Evolutionary conservation across 805 yeast genomes (phyloP).

Genomic region (Starmerella stigmatis): DNA sequence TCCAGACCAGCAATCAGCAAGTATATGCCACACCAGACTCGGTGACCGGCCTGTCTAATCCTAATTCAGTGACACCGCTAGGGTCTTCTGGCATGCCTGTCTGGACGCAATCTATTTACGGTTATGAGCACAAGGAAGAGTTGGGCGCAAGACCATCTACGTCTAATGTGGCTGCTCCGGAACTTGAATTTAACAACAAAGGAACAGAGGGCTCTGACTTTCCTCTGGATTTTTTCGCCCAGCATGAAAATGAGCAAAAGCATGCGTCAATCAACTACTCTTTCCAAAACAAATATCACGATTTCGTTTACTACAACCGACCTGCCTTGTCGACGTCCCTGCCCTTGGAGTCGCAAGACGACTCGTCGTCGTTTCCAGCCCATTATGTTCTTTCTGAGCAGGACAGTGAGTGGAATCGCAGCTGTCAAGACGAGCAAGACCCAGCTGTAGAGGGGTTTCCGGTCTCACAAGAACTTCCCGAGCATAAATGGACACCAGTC

Average conservation of each 20-base stretch:
- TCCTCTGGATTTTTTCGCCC: conserved; percentile 16
- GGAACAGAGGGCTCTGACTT: conserved; percentile 12
- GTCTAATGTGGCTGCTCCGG: no score
- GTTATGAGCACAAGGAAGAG: no score
- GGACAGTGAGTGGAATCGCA: no score
- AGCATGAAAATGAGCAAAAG: conserved; percentile 6
- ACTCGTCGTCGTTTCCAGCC: no score
- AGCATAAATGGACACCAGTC: no score
- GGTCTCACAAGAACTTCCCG: no score
- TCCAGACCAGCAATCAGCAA: background rate
- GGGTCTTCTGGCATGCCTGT: background rate
- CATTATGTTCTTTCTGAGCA: no score
- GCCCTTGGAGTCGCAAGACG: no score
- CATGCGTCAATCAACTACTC: background rate
- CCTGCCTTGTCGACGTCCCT: conserved; percentile 9
- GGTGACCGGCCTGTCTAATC: background rate
- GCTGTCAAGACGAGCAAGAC: no score
- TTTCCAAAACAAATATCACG: conserved; percentile 10
- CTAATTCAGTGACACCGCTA: background rate
- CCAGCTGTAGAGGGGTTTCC: no score
- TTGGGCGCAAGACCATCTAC: no score
- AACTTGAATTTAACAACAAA: no score
- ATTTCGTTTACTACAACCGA: conserved; percentile 15
- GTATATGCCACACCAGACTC: background rate
- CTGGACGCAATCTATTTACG: background rate